These are phyloP conservation scores for Talaromyces sp. DNA, from an alignment of 2,329 filamentous ascomycete genomes.

Conservation along the genomic window DNA sequence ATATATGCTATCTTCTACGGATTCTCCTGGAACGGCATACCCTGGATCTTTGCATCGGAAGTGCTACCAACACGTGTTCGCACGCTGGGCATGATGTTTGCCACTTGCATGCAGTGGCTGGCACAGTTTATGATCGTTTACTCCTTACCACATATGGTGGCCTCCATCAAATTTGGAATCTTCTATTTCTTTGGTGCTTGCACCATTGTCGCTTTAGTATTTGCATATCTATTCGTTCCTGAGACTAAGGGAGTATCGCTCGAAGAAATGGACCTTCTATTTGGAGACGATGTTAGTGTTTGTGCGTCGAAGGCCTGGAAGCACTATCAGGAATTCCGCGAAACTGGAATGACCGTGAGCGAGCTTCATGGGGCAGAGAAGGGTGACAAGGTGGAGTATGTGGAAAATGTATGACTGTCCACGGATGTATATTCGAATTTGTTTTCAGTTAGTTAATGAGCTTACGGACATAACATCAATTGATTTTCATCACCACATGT, in stretches of 20 bases:
- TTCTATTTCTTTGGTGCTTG: constrained; percentile 6
- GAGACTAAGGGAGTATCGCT: constrained; percentile 6
- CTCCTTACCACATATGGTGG: constrained; percentile 42
- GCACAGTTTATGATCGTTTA: constrained; percentile 48
- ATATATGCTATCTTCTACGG: constrained; percentile 19
- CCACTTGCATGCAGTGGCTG: constrained; percentile 36
- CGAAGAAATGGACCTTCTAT: constrained; percentile 9
- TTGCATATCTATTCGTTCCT: constrained; percentile 4
- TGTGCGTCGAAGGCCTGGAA: constrained; percentile 3
- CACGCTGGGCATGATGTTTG: constrained; percentile 40
- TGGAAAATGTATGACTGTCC: constrained; percentile 16
- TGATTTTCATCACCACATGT: no score
- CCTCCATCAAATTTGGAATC: constrained; percentile 3
- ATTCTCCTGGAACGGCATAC: constrained; percentile 29
- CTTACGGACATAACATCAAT: background rate
- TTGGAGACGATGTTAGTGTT: constrained; percentile 1
- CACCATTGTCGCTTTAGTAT: constrained; percentile 3
- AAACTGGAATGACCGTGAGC: constrained; percentile 5
- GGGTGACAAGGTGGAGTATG: background rate
- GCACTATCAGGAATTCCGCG: constrained; percentile 5
- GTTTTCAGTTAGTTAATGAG: background rate
- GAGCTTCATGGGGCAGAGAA: constrained; percentile 3
- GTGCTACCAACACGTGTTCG: constrained; percentile 37
- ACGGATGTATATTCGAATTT: background rate
- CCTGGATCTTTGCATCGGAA: constrained; percentile 35